Evolutionary conservation across 129 eudicot genomes (phyloP), one percentile per base, ranked within the genome.

Genomic region (Centella asiatica): DNA sequence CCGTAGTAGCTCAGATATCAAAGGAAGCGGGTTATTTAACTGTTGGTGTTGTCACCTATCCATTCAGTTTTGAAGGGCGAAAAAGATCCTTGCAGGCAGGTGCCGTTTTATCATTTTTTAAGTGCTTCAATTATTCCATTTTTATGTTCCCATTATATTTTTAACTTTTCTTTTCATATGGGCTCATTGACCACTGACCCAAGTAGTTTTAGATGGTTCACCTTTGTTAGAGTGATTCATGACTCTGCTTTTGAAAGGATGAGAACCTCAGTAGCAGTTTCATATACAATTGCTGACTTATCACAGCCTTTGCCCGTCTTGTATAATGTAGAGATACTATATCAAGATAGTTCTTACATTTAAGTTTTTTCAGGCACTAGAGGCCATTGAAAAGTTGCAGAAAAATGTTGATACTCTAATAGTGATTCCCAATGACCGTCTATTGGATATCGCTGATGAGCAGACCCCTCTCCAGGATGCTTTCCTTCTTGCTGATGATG

Each of bases 31-130:
- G 99, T 32, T 93, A 85, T 74, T 58, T 93, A 18, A 93, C 99
- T 14, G 96, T 93, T 62, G 99, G 99, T 66, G 99, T 93, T 36
- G 99, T 93, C 24, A 84, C 99, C 47, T 93, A 87, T 60, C 99
- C 99, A 1, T 93, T 93, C 81, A 85, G 96, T 78, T 93, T 93
- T 50, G 99, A 93, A 83, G 99, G 99, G 15, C 96, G 95, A 26
- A 87, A 93, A 76, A 76, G 99, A 80, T 75, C 99, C 37, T 44
- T 77, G 28, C 96, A 93, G 99, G 99, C 81, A 77, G 76, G 94
- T 80, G 74, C 58, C 73, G 5, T 62, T 70, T 45, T n/a, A n/a
- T n/a, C n/a, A n/a, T n/a, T n/a, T n/a, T n/a, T n/a, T n/a, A n/a
- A n/a, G n/a, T n/a, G n/a, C n/a, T n/a, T n/a, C n/a, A n/a, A n/a